Evolutionary conservation across 2,329 filamentous ascomycete genomes (phyloP).

Genomic region (Fusarium cicatricum): DNA sequence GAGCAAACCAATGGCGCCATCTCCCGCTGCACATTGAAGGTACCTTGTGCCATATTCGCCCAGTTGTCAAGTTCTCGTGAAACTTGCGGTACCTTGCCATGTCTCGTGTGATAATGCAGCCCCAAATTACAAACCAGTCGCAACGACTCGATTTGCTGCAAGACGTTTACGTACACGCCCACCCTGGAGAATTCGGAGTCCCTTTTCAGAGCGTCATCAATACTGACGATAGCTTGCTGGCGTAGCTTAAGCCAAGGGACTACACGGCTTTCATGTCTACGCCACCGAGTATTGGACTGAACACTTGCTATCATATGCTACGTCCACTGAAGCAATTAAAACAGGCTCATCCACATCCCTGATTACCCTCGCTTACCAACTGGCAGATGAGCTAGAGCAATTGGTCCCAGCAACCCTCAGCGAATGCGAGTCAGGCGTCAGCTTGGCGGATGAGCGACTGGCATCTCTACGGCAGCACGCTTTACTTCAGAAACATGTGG

Average conservation of each 20-base stretch:
- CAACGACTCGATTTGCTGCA: slow-evolving; percentile 56
- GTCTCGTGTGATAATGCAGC: slow-evolving; percentile 47
- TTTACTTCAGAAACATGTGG: neutral
- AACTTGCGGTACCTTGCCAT: slow-evolving; percentile 22
- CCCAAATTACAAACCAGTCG: slow-evolving; percentile 58
- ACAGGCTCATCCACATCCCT: neutral
- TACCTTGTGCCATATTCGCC: slow-evolving; percentile 42
- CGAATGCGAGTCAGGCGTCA: accelerated
- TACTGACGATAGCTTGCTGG: slow-evolving; percentile 38
- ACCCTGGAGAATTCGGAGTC: slow-evolving; percentile 10
- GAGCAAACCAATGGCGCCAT: slow-evolving; percentile 40
- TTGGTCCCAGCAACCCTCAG: accelerated
- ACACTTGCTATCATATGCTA: slow-evolving; percentile 25
- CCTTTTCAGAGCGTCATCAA: slow-evolving; percentile 47
- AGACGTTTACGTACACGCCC: slow-evolving; percentile 49
- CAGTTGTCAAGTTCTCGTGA: slow-evolving; percentile 18
- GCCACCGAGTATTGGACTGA: slow-evolving; percentile 39
- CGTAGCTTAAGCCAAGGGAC: slow-evolving; percentile 45
- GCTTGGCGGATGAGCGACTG: neutral
- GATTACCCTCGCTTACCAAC: neutral
- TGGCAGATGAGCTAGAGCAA: neutral
- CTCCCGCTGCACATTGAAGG: slow-evolving; percentile 47
- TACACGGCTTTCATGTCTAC: slow-evolving; percentile 24
- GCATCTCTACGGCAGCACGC: neutral
- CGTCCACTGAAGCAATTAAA: neutral